These are phyloP conservation scores for Daedalea quercina DNA, from an alignment of 768 basidiomycete species.

Conservation along the genomic window DNA sequence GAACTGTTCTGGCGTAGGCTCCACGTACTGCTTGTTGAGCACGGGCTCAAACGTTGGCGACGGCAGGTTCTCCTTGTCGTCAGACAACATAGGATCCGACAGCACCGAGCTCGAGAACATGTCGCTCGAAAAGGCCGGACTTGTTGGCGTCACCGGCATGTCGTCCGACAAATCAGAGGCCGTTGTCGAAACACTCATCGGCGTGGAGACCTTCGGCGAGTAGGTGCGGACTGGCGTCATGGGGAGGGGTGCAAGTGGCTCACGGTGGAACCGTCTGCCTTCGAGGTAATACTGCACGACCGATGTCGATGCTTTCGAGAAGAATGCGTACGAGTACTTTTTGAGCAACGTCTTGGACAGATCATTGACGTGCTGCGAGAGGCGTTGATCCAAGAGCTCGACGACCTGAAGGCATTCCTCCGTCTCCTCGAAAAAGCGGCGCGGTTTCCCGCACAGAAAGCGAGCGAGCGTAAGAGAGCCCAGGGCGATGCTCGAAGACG, in stretches of 20 bases:
- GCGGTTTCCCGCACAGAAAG: slow-evolving; percentile 76
- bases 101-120: slow-evolving; percentile 40
- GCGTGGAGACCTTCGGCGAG: slow-evolving; percentile 54
- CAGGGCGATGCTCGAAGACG: slow-evolving; percentile 83
- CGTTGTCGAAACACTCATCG: slow-evolving; percentile 67
- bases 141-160: slow-evolving; percentile 77
- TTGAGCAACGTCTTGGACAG: slow-evolving; percentile 94
- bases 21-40: slow-evolving; percentile 63
- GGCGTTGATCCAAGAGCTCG: slow-evolving; percentile 76
- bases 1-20: slow-evolving; percentile 66
- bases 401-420: slow-evolving; percentile 81
- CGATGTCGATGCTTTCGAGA: slow-evolving; percentile 90
- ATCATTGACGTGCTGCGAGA: slow-evolving; percentile 85
- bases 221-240: slow-evolving; percentile 53
- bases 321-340: slow-evolving; percentile 97
- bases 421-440: slow-evolving; percentile 78
- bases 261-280: slow-evolving; percentile 66
- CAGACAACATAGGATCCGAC: slow-evolving; percentile 58
- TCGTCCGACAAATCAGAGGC: slow-evolving; percentile 76
- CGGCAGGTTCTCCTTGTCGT: slow-evolving; percentile 78
- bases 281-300: slow-evolving; percentile 92
- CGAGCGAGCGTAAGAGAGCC: slow-evolving; percentile 86
- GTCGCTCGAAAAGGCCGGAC: slow-evolving; percentile 49
- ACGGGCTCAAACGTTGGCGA: slow-evolving; percentile 60
- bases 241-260: slow-evolving; percentile 44